Evolutionary conservation across 139 green algal species (phyloP).

Genomic region (Volvox reticuliferus): DNA sequence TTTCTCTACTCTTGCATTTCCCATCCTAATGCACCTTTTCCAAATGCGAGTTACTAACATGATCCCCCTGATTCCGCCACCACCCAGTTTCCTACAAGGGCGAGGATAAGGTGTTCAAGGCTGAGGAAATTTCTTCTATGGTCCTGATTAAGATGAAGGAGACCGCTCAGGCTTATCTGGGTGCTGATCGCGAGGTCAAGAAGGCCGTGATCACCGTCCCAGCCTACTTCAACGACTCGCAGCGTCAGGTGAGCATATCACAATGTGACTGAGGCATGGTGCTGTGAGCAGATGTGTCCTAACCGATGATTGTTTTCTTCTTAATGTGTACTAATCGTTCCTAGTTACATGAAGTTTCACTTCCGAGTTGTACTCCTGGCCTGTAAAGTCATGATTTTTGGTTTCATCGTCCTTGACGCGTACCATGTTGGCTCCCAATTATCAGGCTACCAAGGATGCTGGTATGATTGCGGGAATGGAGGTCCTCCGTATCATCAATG

Average conservation of each 20-base stretch:
- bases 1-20: too few relatives aligned
- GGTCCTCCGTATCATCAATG: conserved; percentile 99
- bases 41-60: too few relatives aligned
- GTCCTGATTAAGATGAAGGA: conserved; percentile 99
- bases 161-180: conserved; percentile 82
- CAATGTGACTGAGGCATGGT: too few relatives aligned
- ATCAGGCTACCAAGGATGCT: conserved; percentile 97
- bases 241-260: conserved; percentile 86
- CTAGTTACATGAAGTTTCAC: too few relatives aligned
- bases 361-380: too few relatives aligned
- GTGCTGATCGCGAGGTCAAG: conserved; percentile 85
- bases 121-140: conserved; percentile 98
- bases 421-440: not conserved
- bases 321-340: too few relatives aligned
- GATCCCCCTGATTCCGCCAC: too few relatives aligned
- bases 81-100: conserved; percentile 92
- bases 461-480: conserved; percentile 95
- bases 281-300: too few relatives aligned
- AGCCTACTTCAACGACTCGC: conserved; percentile 99
- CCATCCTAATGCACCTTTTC: too few relatives aligned
- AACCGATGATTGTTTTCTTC: too few relatives aligned
- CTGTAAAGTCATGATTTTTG: too few relatives aligned
- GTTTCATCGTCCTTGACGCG: too few relatives aligned
- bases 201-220: conserved; percentile 97
- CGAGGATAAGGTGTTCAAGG: conserved; percentile 93